A percentile compares a stretch with the other conserved stretches of the same genome.
Evolutionary conservation across 2,329 filamentous ascomycete species (phyloP).

Genomic region (Huntiella savannae): DNA sequence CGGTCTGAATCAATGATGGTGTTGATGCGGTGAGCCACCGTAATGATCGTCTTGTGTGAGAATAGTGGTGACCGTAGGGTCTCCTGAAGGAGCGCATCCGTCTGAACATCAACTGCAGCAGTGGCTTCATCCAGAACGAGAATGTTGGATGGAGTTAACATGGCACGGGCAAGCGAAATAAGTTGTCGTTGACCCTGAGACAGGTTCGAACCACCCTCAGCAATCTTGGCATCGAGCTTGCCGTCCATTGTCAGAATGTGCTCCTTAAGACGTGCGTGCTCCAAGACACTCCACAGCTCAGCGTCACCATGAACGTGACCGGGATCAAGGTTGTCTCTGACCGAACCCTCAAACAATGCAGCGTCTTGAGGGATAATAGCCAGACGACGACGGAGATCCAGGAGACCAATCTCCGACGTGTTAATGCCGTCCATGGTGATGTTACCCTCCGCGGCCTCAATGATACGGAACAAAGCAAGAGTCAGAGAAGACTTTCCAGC

Average conservation of each 20-base stretch:
- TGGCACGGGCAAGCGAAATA: constrained; percentile 76
- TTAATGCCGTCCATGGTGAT: constrained; percentile 82
- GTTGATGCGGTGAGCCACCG: constrained; percentile 94
- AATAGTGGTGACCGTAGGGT: constrained; percentile 51
- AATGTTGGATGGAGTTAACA: constrained; percentile 92
- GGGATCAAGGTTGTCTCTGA: constrained; percentile 90
- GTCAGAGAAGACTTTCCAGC: constrained; percentile 93
- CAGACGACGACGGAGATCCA: constrained; percentile 72
- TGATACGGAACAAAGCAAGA: constrained; percentile 82
- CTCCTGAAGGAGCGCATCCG: constrained; percentile 45
- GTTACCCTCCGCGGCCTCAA: constrained; percentile 64
- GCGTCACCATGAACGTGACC: constrained; percentile 91
- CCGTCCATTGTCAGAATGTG: constrained; percentile 75
- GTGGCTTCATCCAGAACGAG: constrained; percentile 94
- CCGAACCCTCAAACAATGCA: constrained; percentile 79
- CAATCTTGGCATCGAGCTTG: constrained; percentile 71
- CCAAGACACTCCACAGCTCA: constrained; percentile 87
- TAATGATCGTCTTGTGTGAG: constrained; percentile 87
- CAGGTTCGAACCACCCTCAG: constrained; percentile 92
- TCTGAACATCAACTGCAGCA: constrained; percentile 51
- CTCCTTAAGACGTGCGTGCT: constrained; percentile 85
- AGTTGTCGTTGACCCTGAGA: constrained; percentile 91
- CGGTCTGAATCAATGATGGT: constrained; percentile 81
- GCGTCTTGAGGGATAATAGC: constrained; percentile 98
- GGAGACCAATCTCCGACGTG: constrained; percentile 72